Evolutionary conservation across 2,329 filamentous ascomycete genomes (phyloP).

Genomic region (Helminthosporium solani): DNA sequence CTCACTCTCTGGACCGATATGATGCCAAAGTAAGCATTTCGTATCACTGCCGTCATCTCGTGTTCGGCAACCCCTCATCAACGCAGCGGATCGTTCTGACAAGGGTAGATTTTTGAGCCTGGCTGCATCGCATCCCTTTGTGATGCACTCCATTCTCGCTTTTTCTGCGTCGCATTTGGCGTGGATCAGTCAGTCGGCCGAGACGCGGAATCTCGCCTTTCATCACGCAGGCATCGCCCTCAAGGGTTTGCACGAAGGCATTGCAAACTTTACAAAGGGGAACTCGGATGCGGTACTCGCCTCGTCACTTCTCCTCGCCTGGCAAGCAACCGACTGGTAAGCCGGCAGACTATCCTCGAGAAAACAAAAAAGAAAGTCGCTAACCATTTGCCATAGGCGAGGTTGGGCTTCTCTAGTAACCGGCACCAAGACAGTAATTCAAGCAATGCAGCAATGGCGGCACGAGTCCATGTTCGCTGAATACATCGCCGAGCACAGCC

Average conservation of each 20-base stretch:
- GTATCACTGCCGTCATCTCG: slow-evolving; percentile 21
- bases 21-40: slow-evolving; percentile 76
- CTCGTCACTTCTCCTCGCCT: slow-evolving; percentile 86
- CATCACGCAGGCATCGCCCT: slow-evolving; percentile 84
- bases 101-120: slow-evolving; percentile 72
- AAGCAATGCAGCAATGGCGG: slow-evolving; percentile 89
- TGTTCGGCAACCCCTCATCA: slow-evolving; percentile 21
- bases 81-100: slow-evolving; percentile 31
- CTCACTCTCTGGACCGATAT: slow-evolving; percentile 92
- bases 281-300: slow-evolving; percentile 91
- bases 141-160: slow-evolving; percentile 90
- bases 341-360: too few relatives aligned
- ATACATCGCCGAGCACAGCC: slow-evolving; percentile 74
- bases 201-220: slow-evolving; percentile 85
- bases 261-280: slow-evolving; percentile 77
- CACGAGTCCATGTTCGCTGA: slow-evolving; percentile 83
- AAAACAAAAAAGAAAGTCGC: slow-evolving; percentile 2
- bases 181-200: slow-evolving; percentile 80
- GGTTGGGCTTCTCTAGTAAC: slow-evolving; percentile 92
- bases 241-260: slow-evolving; percentile 83
- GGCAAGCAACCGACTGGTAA: slow-evolving; percentile 96
- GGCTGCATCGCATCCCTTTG: slow-evolving; percentile 77
- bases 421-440: slow-evolving; percentile 85
- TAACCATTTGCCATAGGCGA: slow-evolving; percentile 58
- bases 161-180: slow-evolving; percentile 95